phyloP scores from a whole-genome alignment of 129 eudicot species.

The Artemisia tridentata region DNA sequence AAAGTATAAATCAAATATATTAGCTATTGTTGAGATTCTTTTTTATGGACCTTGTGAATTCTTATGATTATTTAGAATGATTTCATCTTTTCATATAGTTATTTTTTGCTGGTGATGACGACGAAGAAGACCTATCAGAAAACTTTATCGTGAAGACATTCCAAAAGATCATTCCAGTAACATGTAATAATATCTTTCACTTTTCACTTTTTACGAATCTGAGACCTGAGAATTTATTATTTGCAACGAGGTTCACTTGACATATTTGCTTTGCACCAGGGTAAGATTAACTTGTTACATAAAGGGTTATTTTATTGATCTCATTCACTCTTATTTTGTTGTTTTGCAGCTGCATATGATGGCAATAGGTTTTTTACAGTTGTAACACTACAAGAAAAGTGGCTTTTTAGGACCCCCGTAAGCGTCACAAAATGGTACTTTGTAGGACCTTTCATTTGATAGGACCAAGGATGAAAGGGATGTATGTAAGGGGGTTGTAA shows the following conservation, averaged over 20 bases:
- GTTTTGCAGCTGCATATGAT: constrained; percentile 73
- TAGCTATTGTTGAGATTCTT: neutral
- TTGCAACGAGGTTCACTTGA: neutral
- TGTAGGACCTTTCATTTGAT: too few relatives aligned
- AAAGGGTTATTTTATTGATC: constrained; percentile 22
- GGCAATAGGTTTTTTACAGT: constrained; percentile 72
- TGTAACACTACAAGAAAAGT: too few relatives aligned
- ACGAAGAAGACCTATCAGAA: constrained; percentile 71
- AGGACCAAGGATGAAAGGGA: too few relatives aligned
- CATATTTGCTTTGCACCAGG: neutral
- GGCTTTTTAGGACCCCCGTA: too few relatives aligned
- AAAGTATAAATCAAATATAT: neutral
- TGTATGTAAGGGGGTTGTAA: too few relatives aligned
- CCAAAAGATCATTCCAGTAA: constrained; percentile 88
- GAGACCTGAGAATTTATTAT: neutral
- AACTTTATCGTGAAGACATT: constrained; percentile 88
- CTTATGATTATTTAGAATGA: constrained; percentile 10
- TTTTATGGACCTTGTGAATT: neutral
- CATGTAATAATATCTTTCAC: constrained; percentile 44
- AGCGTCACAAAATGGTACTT: too few relatives aligned
- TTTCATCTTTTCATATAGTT: constrained; percentile 36
- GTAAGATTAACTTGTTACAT: constrained; percentile 12
- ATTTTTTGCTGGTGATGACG: constrained; percentile 59
- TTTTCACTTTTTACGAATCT: constrained; percentile 7
- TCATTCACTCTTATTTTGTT: constrained; percentile 12